These are phyloP conservation scores for Skeletonema menzelii DNA, from an alignment of 108 stramenopile species.

Conservation along the genomic window DNA sequence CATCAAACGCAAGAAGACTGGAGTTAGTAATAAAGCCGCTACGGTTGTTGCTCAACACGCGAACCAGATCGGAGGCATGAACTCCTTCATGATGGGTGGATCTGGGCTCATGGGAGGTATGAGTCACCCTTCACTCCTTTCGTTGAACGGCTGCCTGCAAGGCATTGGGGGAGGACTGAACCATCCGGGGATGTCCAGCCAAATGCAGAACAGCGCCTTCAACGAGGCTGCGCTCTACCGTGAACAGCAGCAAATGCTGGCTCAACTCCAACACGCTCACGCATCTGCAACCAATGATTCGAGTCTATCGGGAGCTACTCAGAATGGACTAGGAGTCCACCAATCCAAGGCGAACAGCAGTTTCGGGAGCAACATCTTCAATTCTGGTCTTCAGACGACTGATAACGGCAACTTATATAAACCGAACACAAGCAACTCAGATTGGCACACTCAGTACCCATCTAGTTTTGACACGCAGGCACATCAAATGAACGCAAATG, in stretches of 20 bases:
- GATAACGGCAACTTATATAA: constrained; percentile 37
- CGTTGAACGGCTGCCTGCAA: constrained; percentile 1
- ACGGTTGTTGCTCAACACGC: constrained; percentile 29
- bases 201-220: background rate
- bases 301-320: background rate
- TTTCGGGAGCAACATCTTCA: constrained; percentile 1
- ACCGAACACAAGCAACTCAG: background rate
- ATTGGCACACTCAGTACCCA: constrained; percentile 1
- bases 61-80: constrained; percentile 15
- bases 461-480: constrained; percentile 1
- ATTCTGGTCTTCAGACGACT: constrained; percentile 20
- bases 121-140: background rate
- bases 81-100: constrained; percentile 9
- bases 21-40: constrained; percentile 32
- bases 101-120: constrained; percentile 2
- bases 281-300: constrained; percentile 1
- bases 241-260: constrained; percentile 36
- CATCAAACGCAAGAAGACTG: constrained; percentile 69
- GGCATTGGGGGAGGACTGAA: constrained; percentile 4
- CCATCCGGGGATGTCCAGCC: background rate
- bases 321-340: background rate
- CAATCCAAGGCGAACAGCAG: background rate
- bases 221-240: constrained; percentile 15
- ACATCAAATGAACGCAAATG: constrained; percentile 6
- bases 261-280: constrained; percentile 49